These are phyloP conservation scores for Taiwanofungus camphoratus DNA, from an alignment of 1,284 basidiomycete genomes.

Conservation along the genomic window DNA sequence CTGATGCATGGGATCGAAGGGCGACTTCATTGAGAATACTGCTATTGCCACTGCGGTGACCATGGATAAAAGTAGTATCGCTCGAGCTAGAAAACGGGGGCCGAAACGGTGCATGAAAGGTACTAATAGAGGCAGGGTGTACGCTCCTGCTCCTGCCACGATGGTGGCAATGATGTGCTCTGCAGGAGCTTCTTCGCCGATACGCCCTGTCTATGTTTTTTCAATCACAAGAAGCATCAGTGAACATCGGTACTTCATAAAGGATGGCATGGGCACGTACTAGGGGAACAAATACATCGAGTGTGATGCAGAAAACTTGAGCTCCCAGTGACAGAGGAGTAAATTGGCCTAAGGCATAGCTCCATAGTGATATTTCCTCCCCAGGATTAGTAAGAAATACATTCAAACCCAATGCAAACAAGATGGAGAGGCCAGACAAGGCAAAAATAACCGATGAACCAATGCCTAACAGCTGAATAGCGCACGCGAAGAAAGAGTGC, in stretches of 20 bases:
- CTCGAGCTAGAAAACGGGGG: slow-evolving; percentile 37
- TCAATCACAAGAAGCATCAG: not conserved
- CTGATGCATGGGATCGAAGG: slow-evolving; percentile 85
- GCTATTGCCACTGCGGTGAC: slow-evolving; percentile 49
- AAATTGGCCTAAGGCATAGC: slow-evolving; percentile 62
- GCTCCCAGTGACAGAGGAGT: slow-evolving; percentile 65
- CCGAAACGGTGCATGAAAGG: slow-evolving; percentile 79
- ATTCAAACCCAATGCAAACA: slow-evolving; percentile 50
- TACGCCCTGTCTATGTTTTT: slow-evolving; percentile 57
- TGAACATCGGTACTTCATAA: slow-evolving; percentile 2
- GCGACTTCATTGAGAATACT: slow-evolving; percentile 54
- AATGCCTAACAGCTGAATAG: slow-evolving; percentile 55
- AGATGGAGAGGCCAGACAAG: slow-evolving; percentile 49
- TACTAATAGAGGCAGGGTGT: slow-evolving; percentile 56
- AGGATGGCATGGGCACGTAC: slow-evolving; percentile 37
- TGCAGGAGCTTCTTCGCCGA: slow-evolving; percentile 73
- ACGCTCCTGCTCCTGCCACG: slow-evolving; percentile 55
- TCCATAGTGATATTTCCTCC: slow-evolving; percentile 45
- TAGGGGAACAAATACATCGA: slow-evolving; percentile 91
- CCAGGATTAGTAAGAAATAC: slow-evolving; percentile 28
- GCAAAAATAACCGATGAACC: slow-evolving; percentile 70
- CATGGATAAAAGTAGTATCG: slow-evolving; percentile 43
- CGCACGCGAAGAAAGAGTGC: slow-evolving; percentile 46
- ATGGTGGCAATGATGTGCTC: slow-evolving; percentile 88
- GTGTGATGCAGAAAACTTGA: slow-evolving; percentile 63